Evolutionary conservation across 352 stramenopile species (phyloP).

Genomic region (Pythium coloratum): DNA sequence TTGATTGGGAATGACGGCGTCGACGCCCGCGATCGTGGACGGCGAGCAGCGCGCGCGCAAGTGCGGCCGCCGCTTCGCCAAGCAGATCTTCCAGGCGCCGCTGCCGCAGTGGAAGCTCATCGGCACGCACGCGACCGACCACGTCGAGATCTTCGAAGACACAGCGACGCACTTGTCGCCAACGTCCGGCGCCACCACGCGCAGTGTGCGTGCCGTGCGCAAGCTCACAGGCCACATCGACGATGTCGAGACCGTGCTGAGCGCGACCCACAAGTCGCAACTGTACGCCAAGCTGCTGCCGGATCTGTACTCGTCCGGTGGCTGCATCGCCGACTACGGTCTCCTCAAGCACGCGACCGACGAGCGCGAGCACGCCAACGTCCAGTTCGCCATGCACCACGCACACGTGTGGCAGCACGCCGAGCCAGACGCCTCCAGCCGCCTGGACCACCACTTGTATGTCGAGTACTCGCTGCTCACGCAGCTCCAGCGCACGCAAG

Average conservation of each 20-base stretch:
- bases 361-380: constrained; percentile 57
- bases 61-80: constrained; percentile 52
- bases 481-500: constrained; percentile 54
- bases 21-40: constrained; percentile 30
- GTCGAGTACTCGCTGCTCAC: constrained; percentile 67
- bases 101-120: constrained; percentile 68
- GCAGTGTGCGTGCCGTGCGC: constrained; percentile 60
- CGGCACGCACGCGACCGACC: constrained; percentile 43
- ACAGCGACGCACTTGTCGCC: background rate
- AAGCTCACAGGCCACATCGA: constrained; percentile 44
- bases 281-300: constrained; percentile 47
- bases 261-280: constrained; percentile 34
- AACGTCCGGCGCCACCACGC: constrained; percentile 13
- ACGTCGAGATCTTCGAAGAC: constrained; percentile 64
- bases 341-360: constrained; percentile 57
- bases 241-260: constrained; percentile 57
- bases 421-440: constrained; percentile 8
- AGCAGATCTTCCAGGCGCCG: constrained; percentile 62
- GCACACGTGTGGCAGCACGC: constrained; percentile 30
- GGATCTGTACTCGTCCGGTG: constrained; percentile 42
- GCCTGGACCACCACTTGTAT: constrained; percentile 45
- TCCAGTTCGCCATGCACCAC: constrained; percentile 55
- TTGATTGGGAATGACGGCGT: background rate
- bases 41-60: constrained; percentile 56
- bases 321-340: constrained; percentile 42